Evolutionary conservation across 371 early-diverging fungal genomes (phyloP).

Genomic region (Lichtheimia ornata): DNA sequence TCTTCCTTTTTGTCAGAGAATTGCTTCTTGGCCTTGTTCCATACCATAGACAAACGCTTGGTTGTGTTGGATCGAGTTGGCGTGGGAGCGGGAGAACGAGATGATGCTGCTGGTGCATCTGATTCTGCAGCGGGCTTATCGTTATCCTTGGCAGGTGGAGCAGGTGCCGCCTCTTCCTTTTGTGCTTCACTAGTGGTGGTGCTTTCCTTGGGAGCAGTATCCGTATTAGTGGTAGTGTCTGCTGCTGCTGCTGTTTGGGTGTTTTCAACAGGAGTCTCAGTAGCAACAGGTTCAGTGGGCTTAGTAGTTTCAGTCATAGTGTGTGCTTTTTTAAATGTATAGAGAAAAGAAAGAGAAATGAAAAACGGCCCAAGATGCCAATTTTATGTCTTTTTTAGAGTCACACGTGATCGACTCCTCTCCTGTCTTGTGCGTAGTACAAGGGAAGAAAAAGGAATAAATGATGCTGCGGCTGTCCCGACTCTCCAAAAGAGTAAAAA

Average conservation of each 20-base stretch:
- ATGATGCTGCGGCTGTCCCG: background rate
- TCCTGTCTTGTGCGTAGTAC: background rate
- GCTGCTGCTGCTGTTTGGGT: conserved; percentile 3
- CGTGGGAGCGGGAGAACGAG: conserved; percentile 16
- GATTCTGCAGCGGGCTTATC: conserved; percentile 6
- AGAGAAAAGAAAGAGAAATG: background rate
- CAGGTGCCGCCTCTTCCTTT: conserved; percentile 7
- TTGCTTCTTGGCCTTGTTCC: conserved; percentile 30
- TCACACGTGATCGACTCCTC: conserved; percentile 1
- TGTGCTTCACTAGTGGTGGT: background rate
- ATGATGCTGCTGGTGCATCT: conserved; percentile 1
- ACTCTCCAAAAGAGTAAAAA: background rate
- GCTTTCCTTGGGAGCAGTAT: background rate
- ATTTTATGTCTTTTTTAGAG: background rate
- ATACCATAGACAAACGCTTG: conserved; percentile 25
- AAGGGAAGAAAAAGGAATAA: background rate
- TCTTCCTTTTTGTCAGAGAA: conserved; percentile 23
- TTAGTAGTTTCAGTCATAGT: background rate
- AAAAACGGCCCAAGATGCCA: background rate
- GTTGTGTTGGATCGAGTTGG: conserved; percentile 28
- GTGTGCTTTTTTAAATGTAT: background rate
- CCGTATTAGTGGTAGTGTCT: conserved; percentile 1
- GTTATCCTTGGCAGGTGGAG: conserved; percentile 5
- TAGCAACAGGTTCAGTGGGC: conserved; percentile 1
- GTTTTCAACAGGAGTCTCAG: background rate